Evolutionary conservation across 164 flowering plant genomes (phyloP).

Genomic region (Vitis cinerea): DNA sequence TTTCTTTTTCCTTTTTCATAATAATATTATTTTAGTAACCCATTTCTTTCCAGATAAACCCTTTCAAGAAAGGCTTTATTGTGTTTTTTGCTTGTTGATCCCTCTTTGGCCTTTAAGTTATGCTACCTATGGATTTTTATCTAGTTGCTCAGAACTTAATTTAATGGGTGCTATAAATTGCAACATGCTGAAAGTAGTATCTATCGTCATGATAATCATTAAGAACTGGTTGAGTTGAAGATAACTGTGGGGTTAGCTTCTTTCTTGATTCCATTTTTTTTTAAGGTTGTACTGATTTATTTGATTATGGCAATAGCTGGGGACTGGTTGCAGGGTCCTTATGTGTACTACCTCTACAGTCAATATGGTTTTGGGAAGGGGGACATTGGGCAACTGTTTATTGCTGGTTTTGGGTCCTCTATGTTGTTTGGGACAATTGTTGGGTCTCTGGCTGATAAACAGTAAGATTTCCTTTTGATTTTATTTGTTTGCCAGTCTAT

Average conservation of each 20-base stretch:
- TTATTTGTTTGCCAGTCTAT: not conserved
- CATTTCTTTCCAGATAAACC: too few species aligned
- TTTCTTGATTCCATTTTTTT: constrained; percentile 14
- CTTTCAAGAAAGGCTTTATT: too few species aligned
- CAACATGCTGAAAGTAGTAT: too few species aligned
- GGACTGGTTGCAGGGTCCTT: constrained; percentile 97
- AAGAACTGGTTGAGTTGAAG: not conserved
- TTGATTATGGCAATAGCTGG: constrained; percentile 57
- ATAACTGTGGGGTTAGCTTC: not conserved
- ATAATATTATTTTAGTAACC: not conserved
- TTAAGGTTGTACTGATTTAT: not conserved
- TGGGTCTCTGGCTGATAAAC: constrained; percentile 98
- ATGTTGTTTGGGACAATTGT: constrained; percentile 98
- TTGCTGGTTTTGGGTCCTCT: constrained; percentile 99
- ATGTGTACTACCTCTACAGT: constrained; percentile 83
- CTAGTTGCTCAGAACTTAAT: too few species aligned
- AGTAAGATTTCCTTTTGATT: constrained; percentile 44
- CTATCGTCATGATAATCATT: not conserved
- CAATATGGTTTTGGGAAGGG: constrained; percentile 88
- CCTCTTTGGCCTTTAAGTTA: too few species aligned
- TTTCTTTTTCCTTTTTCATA: too few species aligned
- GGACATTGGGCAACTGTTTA: constrained; percentile 93
- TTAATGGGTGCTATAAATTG: too few species aligned
- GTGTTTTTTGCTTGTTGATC: too few species aligned
- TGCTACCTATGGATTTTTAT: too few species aligned